Conservation (phyloP, 164 flowering plant species). For the Magnolia officinalis region DNA sequence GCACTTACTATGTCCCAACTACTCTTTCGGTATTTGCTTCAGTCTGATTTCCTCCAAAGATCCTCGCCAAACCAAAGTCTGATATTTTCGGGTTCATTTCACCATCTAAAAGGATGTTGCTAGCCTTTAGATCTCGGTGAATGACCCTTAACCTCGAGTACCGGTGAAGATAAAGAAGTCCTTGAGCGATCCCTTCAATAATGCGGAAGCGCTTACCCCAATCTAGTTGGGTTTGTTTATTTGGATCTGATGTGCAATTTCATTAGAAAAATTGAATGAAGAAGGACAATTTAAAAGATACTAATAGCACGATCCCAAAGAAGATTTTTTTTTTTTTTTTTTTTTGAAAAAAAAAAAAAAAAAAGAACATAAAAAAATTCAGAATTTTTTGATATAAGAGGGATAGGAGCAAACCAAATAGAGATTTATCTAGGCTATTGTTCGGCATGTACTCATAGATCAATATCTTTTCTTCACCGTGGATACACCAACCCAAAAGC, state of each 20-base stretch:
- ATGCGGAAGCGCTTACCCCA: slow-evolving; percentile 26
- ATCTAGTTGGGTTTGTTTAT: not conserved
- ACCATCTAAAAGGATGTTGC: slow-evolving; percentile 16
- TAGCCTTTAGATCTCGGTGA: slow-evolving; percentile 14
- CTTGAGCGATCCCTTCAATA: slow-evolving; percentile 11
- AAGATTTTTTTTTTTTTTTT: too few relatives aligned
- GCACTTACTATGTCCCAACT: slow-evolving; percentile 39
- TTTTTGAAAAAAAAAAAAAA: too few relatives aligned
- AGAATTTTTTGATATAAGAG: not conserved
- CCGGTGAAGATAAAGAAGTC: slow-evolving; percentile 20
- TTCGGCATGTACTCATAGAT: slow-evolving; percentile 41
- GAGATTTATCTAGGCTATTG: slow-evolving; percentile 25
- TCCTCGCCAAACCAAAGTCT: slow-evolving; percentile 55
- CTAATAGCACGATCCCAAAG: not conserved
- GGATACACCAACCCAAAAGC: slow-evolving; percentile 34
- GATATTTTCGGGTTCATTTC: slow-evolving; percentile 27
- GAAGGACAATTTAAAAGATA: not conserved
- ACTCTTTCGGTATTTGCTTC: slow-evolving; percentile 22
- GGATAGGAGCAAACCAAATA: slow-evolving; percentile 24
- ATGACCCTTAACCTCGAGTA: slow-evolving; percentile 14
- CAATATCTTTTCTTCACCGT: slow-evolving; percentile 32
- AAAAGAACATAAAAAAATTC: not conserved
- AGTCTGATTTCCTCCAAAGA: slow-evolving; percentile 27
- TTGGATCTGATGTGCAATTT: slow-evolving; percentile 17
- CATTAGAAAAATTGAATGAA: not conserved